Evolutionary conservation across 1,284 basidiomycete species (phyloP), one percentile per base, ranked within the genome.

Genomic region (Ceratobasidium theobromae): DNA sequence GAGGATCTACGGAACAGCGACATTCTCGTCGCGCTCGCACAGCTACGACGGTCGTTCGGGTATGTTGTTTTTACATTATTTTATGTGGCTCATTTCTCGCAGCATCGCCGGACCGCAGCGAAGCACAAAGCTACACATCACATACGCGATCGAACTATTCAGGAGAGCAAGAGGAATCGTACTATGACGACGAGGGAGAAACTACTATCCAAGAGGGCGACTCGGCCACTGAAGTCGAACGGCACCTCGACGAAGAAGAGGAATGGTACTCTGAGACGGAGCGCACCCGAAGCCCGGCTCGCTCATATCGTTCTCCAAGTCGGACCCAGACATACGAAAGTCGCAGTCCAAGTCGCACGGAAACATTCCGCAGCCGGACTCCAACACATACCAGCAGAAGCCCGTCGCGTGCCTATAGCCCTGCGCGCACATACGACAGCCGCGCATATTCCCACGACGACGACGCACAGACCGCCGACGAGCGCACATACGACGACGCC

Each of bases 11-110:
- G 58, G 46, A 14, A 62, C 58, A 40, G 58, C 58, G 32, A 62
- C 46, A 18, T 62, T 23, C 41, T 33, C 46, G 18, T 62, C 58
- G 18, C 30, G 45, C 16, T 62, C 58, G 8, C 45, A 28, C 2
- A 62, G 58, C 48, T 62, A 62, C 48, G 53, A 55, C n/a, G 53
- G 53, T 12, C 33, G 53, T 27, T 60, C 55, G 27, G 55, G 55
- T 52, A 28, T 16, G 33, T 51, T 16, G 35, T 8, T 21, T 45
- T 5, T 5, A 14, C 6, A 21, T 21, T 45, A 45, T 21, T 11
- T 21, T 11, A 11, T 11, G 18, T 21, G 8, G 43, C 18, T 14
- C 9, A 45, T 11, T 45, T 11, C 35, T 38, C 18, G 18, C 18
- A 14, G 58, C 48, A 4, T 51, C 58, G 2, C 58, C 58, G 6